Conservation (phyloP, 23 red algal species). For the Cyanidioschyzon merolae region DNA sequence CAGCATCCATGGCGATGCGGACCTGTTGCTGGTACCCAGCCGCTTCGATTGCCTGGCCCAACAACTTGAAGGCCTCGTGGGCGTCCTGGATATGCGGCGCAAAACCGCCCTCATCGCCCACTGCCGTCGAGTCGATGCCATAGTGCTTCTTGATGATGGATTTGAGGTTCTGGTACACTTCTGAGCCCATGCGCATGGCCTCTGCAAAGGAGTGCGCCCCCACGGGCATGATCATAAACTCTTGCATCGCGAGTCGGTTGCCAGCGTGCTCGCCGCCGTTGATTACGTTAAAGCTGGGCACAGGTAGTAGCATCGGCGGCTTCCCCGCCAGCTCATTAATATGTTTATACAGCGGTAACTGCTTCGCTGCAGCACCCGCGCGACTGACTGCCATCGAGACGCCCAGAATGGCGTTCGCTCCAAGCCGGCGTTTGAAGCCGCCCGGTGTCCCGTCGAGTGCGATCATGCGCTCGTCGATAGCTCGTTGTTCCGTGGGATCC, state of each 20-base stretch:
- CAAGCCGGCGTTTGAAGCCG: constrained; percentile 66
- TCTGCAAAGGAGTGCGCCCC: constrained; percentile 65
- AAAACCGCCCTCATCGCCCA: constrained; percentile 98
- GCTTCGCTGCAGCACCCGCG: constrained; percentile 75
- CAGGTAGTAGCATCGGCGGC: constrained; percentile 62
- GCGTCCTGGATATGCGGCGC: constrained; percentile 89
- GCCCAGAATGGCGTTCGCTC: constrained; percentile 91
- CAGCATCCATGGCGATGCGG: constrained; percentile 73
- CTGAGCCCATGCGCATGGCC: constrained; percentile 82
- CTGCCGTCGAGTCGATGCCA: constrained; percentile 82
- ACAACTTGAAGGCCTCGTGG: constrained; percentile 60
- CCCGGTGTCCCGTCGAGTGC: constrained; percentile 75
- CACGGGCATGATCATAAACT: constrained; percentile 92
- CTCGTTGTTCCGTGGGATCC: constrained; percentile 80
- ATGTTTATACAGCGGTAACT: constrained; percentile 82
- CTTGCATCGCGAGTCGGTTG: constrained; percentile 88
- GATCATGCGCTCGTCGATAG: constrained; percentile 72
- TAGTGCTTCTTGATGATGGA: constrained; percentile 81
- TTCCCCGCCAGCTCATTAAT: constrained; percentile 92
- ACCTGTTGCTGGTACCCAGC: constrained; percentile 82
- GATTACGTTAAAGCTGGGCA: constrained; percentile 88
- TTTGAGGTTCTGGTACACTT: constrained; percentile 81
- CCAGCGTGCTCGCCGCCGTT: constrained; percentile 79
- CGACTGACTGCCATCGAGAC: constrained; percentile 94
- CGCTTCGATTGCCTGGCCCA: constrained; percentile 74